A percentile compares a stretch with the other conserved stretches of the same genome.
These are phyloP conservation scores for Bisporella sp. DNA, from an alignment of 2,329 filamentous ascomycete species.

Conservation along the genomic window DNA sequence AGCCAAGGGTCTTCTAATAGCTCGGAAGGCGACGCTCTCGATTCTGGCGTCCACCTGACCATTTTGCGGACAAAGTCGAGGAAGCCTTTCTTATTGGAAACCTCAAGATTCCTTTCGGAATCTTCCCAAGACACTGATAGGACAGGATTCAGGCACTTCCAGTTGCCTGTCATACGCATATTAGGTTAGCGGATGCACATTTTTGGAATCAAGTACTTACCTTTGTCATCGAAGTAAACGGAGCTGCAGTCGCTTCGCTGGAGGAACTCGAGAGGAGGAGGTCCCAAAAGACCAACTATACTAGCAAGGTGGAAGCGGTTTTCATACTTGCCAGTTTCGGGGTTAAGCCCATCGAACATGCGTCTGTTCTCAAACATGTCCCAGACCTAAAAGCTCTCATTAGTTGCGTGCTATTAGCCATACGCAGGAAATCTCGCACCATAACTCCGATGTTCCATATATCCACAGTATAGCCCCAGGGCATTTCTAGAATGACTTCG, in stretches of 20 bases:
- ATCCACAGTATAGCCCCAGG: conserved; percentile 29
- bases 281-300: conserved; percentile 22
- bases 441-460: conserved; percentile 31
- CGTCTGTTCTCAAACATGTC: conserved; percentile 20
- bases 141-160: conserved; percentile 18
- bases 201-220: conserved; percentile 13
- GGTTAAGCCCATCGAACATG: conserved; percentile 17
- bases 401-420: conserved; percentile 11
- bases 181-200: conserved; percentile 12
- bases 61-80: conserved; percentile 19
- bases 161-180: conserved; percentile 16
- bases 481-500: conserved; percentile 31
- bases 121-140: conserved; percentile 16
- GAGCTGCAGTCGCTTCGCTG: conserved; percentile 17
- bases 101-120: conserved; percentile 15
- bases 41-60: conserved; percentile 18
- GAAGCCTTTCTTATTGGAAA: conserved; percentile 15
- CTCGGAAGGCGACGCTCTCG: conserved; percentile 15
- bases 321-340: conserved; percentile 16
- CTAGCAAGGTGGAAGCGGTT: conserved; percentile 21
- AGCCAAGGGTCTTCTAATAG: conserved; percentile 18
- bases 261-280: conserved; percentile 22
- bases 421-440: conserved; percentile 19
- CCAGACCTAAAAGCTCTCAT: conserved; percentile 18
- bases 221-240: conserved; percentile 21